Evolutionary conservation across 495 filamentous ascomycete species (phyloP).

Genomic region (Penicillium ochrochloron): DNA sequence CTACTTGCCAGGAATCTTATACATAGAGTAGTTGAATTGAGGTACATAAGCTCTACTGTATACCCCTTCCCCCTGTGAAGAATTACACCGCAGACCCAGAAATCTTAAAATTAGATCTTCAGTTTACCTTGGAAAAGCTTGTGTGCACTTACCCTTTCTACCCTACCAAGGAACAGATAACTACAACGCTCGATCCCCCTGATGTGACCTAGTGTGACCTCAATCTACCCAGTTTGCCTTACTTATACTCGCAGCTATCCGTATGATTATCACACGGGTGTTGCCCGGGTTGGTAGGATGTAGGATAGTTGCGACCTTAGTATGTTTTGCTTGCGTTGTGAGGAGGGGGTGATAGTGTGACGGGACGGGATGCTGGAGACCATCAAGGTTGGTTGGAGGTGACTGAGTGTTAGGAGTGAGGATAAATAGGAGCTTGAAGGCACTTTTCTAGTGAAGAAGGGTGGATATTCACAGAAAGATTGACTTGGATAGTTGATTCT

Average conservation of each 20-base stretch:
- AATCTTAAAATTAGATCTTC: too few relatives aligned
- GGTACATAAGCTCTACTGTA: too few relatives aligned
- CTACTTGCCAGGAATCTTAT: too few relatives aligned
- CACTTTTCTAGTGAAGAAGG: background rate
- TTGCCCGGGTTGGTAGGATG: background rate
- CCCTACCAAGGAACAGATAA: too few relatives aligned
- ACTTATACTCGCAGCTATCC: constrained; percentile 8
- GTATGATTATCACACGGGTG: constrained; percentile 16
- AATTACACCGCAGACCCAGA: too few relatives aligned
- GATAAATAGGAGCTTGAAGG: background rate
- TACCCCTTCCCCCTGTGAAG: too few relatives aligned
- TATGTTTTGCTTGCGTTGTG: background rate
- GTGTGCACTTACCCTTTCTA: too few relatives aligned
- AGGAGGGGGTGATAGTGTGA: background rate
- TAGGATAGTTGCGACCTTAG: background rate
- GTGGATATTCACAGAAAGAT: background rate
- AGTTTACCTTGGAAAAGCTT: too few relatives aligned
- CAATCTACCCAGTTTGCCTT: background rate
- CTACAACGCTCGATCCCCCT: constrained; percentile 6
- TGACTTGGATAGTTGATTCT: background rate
- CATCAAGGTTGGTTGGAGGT: too few relatives aligned
- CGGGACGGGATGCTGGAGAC: background rate
- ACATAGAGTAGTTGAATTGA: too few relatives aligned
- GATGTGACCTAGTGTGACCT: constrained; percentile 28
- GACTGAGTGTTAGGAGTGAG: background rate